Base-by-base conservation (phyloP, 1,139 yeast genomes). In the Diutina pseudorugosa region DNA sequence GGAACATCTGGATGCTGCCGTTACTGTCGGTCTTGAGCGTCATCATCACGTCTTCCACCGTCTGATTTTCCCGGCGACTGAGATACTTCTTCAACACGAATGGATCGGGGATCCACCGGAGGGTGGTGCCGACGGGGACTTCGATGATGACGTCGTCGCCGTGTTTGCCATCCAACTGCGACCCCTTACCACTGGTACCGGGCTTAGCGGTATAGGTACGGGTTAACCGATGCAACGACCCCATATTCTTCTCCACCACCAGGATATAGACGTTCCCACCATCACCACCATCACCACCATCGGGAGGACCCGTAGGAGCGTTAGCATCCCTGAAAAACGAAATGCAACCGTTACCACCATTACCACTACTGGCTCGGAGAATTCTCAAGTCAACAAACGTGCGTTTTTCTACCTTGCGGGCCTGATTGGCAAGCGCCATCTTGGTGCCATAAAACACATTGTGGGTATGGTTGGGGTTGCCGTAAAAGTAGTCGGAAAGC, bases 271-370 rank as follows among this genome's bases (percentile, higher is more conserved):
- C 77, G 53, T 85, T 77, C 1, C 98, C 98, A 12, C 98, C 98
- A 56, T 75, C 72, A 5, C 98, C 98, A 23, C 98, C 98, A 66
- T 93, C 98, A 16, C 98, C 98, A 23, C 98, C 98, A 65, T 91
- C 96, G 0, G 98, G 95, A 0, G 98, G 98, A 0, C 98, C 98
- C 19, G 77, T 75, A 0, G 96, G 76, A 47, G 88, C 71, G 52
- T 90, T 87, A 1, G 96, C 88, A 60, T 89, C 98, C 56, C 96
- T 71, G 57, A 85, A 78, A 65, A 93, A 93, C 0, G 97, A 85
- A 0, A 89, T 85, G 51, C 81, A 76, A 6, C 98, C 98, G 63
- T 83, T 76, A 1, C 98, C 98, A 30, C 98, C 98, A 51, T 71
- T 73, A 0, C 98, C 98, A 48, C 95, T 82, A 11, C 69, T 68